phyloP scores from a whole-genome alignment of 139 green algal species.

The Astrephomene gubernaculifera region DNA sequence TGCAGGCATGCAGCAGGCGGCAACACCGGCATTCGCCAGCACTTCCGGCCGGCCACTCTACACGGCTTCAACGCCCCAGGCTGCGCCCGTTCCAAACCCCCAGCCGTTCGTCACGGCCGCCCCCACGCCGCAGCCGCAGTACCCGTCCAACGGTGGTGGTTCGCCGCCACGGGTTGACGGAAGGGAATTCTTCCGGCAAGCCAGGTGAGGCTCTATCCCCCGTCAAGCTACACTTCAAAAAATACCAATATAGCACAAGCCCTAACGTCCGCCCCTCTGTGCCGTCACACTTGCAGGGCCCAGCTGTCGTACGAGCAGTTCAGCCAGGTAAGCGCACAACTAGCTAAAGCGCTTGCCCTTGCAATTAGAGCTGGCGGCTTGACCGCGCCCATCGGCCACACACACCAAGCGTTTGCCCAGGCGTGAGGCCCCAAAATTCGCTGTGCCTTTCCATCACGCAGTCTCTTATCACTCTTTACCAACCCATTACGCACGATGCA shows the following conservation, averaged over 20 bases:
- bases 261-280: not conserved
- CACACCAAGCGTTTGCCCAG: too few relatives aligned
- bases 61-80: conserved; percentile 13
- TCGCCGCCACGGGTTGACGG: conserved; percentile 63
- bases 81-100: not conserved
- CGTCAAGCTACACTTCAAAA: not conserved
- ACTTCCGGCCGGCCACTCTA: conserved; percentile 17
- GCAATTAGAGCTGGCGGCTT: too few relatives aligned
- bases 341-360: too few relatives aligned
- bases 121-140: conserved; percentile 7
- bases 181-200: conserved; percentile 80
- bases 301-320: conserved; percentile 86
- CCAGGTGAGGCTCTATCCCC: conserved; percentile 55
- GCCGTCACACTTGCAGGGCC: conserved; percentile 45
- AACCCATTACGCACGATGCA: not conserved
- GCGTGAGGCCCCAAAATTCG: too few relatives aligned
- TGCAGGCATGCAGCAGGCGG: not conserved
- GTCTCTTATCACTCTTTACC: too few relatives aligned
- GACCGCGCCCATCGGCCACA: too few relatives aligned
- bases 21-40: conserved; percentile 14
- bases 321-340: conserved; percentile 46
- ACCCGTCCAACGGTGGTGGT: not conserved
- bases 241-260: too few relatives aligned
- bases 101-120: not conserved
- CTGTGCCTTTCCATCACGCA: too few relatives aligned